Conservation (phyloP, 75 land plant species). For the Selaginella tamariscina region DNA sequence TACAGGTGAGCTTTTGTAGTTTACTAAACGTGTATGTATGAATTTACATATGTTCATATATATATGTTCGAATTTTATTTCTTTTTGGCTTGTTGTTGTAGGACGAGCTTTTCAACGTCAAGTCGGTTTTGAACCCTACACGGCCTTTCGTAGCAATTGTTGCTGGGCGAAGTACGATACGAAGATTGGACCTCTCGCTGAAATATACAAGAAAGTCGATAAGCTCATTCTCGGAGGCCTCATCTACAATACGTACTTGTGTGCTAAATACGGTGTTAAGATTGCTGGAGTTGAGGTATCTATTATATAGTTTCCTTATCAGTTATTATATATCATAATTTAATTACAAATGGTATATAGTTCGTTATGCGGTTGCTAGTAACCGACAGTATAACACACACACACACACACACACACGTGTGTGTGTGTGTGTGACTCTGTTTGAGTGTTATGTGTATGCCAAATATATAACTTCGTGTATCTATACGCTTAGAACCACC, state of each 20-base stretch:
- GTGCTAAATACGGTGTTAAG: constrained; percentile 46
- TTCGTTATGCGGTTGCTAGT: no score
- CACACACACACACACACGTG: no score
- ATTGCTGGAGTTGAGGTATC: constrained; percentile 39
- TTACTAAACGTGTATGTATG: neutral
- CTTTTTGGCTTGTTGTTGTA: constrained; percentile 3
- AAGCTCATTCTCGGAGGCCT: constrained; percentile 36
- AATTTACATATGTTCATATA: no score
- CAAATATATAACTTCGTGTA: no score
- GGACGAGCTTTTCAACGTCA: constrained; percentile 35
- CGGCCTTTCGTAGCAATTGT: constrained; percentile 39
- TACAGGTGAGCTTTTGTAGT: constrained; percentile 26
- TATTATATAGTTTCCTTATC: no score
- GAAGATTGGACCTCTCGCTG: constrained; percentile 36
- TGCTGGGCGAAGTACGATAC: constrained; percentile 47
- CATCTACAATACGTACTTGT: constrained; percentile 38
- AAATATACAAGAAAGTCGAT: constrained; percentile 39
- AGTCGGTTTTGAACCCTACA: constrained; percentile 27
- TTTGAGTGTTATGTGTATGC: no score
- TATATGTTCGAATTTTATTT: no score
- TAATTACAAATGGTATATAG: no score
- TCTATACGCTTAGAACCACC: no score
- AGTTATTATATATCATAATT: no score
- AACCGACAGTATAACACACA: no score
- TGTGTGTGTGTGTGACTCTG: no score